These are phyloP conservation scores for Globisporangium megalacanthum DNA, from an alignment of 352 stramenopile species.

Conservation along the genomic window DNA sequence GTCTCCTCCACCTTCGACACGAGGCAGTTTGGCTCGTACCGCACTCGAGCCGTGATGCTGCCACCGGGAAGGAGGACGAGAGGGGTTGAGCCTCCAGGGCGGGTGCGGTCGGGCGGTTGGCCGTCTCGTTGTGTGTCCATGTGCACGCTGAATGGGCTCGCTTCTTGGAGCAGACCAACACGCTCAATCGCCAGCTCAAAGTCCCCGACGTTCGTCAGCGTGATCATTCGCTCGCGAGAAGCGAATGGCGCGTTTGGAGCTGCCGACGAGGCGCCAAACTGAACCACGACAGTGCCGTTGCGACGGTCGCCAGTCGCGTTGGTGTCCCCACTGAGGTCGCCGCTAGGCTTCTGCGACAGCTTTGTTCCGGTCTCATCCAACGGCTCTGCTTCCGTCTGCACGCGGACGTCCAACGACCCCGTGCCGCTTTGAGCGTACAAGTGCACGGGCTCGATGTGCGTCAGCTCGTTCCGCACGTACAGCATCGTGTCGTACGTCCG, in stretches of 20 bases:
- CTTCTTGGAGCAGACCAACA: background rate
- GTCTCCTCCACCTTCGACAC: slow-evolving; percentile 12
- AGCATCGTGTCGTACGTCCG: slow-evolving; percentile 24
- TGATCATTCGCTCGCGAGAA: background rate
- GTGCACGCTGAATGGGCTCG: background rate
- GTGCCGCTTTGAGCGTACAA: slow-evolving; percentile 36
- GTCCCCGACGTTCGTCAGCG: slow-evolving; percentile 7
- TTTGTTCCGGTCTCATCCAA: background rate
- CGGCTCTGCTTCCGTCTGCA: background rate
- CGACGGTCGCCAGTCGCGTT: background rate
- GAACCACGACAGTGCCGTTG: background rate
- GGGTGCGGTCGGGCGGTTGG: background rate
- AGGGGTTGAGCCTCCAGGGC: background rate
- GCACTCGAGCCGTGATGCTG: background rate
- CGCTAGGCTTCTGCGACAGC: background rate
- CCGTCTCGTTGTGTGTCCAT: background rate
- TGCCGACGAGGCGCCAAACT: background rate
- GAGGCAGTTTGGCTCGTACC: slow-evolving; percentile 25
- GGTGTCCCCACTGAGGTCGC: background rate
- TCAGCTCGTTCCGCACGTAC: slow-evolving; percentile 61
- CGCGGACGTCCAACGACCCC: slow-evolving; percentile 23
- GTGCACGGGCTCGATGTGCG: slow-evolving; percentile 46
- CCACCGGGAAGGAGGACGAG: background rate
- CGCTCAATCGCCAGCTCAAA: slow-evolving; percentile 1
- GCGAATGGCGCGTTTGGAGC: background rate